Evolutionary conservation across 2,329 filamentous ascomycete genomes (phyloP).

Genomic region (Exophiala oligosperma): DNA sequence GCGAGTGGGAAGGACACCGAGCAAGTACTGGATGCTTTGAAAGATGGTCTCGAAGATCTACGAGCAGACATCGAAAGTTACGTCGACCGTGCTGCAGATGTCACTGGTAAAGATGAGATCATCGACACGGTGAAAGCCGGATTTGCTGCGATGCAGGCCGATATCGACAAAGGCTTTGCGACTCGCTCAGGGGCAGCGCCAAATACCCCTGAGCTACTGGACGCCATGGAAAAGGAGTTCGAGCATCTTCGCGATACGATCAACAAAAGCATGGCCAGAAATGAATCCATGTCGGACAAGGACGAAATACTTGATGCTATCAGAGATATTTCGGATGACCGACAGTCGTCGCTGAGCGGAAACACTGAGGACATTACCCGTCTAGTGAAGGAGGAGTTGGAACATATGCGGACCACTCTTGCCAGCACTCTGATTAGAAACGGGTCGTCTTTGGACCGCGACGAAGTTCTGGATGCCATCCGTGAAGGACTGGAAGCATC

Average conservation of each 20-base stretch:
- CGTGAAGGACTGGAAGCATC: conserved; percentile 55
- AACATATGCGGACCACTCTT: conserved; percentile 60
- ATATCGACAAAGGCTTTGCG: conserved; percentile 54
- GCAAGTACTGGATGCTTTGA: conserved; percentile 83
- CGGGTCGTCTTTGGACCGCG: conserved; percentile 51
- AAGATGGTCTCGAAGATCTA: conserved; percentile 80
- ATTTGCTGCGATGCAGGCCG: conserved; percentile 61
- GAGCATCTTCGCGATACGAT: conserved; percentile 78
- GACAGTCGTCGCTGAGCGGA: conserved; percentile 37
- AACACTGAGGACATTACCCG: conserved; percentile 47
- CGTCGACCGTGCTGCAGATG: conserved; percentile 69
- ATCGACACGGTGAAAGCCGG: conserved; percentile 67
- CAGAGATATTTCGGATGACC: conserved; percentile 29
- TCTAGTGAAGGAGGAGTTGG: conserved; percentile 60
- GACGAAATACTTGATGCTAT: conserved; percentile 64
- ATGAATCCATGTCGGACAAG: conserved; percentile 56
- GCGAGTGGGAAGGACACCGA: conserved; percentile 80
- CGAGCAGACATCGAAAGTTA: conserved; percentile 79
- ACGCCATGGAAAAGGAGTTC: conserved; percentile 77
- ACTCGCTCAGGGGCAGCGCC: conserved; percentile 40
- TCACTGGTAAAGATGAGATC: conserved; percentile 73
- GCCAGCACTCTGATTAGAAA: conserved; percentile 50
- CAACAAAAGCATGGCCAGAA: conserved; percentile 66
- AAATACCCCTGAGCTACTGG: conserved; percentile 68
- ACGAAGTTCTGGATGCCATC: conserved; percentile 63